A percentile compares a stretch with the other conserved stretches of the same genome.
phyloP scores from a whole-genome alignment of 2,329 filamentous ascomycete genomes.

The Colletotrichum acutatum region DNA sequence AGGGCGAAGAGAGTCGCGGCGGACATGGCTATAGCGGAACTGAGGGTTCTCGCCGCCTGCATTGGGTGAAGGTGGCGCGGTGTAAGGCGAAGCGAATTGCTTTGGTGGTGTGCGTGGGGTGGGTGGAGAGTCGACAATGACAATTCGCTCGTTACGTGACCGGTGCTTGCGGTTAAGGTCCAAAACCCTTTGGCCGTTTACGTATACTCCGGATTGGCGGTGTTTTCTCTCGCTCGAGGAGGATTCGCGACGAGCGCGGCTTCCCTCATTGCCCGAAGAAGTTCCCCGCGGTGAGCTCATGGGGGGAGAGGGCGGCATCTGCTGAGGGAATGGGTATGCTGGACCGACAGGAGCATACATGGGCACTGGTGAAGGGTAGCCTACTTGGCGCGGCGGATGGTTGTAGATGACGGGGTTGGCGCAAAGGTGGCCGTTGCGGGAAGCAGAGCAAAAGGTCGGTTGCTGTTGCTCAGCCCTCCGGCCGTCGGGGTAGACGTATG shows the following conservation, averaged over 20 bases:
- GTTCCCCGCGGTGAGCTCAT: constrained; percentile 43
- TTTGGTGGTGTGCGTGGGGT: constrained; percentile 60
- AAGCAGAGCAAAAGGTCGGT: constrained; percentile 49
- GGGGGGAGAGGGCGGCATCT: constrained; percentile 54
- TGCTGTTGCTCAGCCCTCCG: constrained; percentile 47
- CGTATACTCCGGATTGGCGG: constrained; percentile 48
- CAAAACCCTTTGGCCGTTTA: constrained; percentile 50
- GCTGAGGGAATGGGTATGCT: constrained; percentile 41
- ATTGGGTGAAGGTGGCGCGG: constrained; percentile 48
- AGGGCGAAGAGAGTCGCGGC: constrained; percentile 42
- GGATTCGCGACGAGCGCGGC: constrained; percentile 48
- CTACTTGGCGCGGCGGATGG: constrained; percentile 52
- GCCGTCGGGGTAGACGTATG: constrained; percentile 59
- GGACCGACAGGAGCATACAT: constrained; percentile 42
- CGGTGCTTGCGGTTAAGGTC: constrained; percentile 47
- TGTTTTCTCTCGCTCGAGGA: constrained; percentile 43
- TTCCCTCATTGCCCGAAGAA: constrained; percentile 50
- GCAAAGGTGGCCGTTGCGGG: constrained; percentile 55
- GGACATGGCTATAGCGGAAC: constrained; percentile 37
- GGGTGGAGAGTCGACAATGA: constrained; percentile 57
- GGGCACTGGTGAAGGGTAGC: constrained; percentile 39
- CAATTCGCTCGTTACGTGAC: constrained; percentile 53
- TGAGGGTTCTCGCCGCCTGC: constrained; percentile 37
- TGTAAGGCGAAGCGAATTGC: constrained; percentile 51
- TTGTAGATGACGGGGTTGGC: constrained; percentile 51